Evolutionary conservation across 345 rosid genomes (phyloP).

Genomic region (Populus deltoides): DNA sequence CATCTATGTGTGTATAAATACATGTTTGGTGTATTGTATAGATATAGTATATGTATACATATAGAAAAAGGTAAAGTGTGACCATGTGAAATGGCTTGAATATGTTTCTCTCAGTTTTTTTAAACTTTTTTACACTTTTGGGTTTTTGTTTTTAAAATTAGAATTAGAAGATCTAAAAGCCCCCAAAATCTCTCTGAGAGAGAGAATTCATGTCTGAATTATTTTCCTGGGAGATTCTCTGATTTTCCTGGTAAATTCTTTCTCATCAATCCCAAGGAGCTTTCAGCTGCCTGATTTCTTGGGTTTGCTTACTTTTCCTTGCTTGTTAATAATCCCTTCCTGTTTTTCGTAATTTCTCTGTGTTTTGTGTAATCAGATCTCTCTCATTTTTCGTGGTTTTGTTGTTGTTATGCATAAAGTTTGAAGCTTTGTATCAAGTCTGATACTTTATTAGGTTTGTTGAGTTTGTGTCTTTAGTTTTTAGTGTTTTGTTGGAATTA

Average conservation of each 20-base stretch:
- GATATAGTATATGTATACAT: not conserved
- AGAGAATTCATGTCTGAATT: conserved; percentile 14
- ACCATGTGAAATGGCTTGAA: not conserved
- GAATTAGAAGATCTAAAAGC: not conserved
- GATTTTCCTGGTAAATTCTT: conserved; percentile 7
- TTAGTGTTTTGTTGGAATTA: not conserved
- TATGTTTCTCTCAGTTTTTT: not conserved
- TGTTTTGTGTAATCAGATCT: conserved; percentile 1
- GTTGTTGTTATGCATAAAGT: not conserved
- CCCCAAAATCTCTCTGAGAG: not conserved
- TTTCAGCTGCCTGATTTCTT: not conserved
- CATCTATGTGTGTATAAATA: not conserved
- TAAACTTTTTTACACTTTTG: not conserved
- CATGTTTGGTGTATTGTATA: not conserved
- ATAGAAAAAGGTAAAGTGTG: too few relatives aligned
- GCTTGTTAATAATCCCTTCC: not conserved
- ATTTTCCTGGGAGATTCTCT: conserved; percentile 4
- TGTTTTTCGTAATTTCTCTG: not conserved
- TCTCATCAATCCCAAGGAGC: not conserved
- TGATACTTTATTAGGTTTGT: not conserved
- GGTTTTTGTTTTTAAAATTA: not conserved
- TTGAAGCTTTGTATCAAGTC: not conserved
- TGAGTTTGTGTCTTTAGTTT: not conserved
- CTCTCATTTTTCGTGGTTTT: not conserved
- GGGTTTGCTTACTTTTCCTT: not conserved